Base-by-base conservation (phyloP, 768 basidiomycete species). In the Lactarius trivialis region DNA sequence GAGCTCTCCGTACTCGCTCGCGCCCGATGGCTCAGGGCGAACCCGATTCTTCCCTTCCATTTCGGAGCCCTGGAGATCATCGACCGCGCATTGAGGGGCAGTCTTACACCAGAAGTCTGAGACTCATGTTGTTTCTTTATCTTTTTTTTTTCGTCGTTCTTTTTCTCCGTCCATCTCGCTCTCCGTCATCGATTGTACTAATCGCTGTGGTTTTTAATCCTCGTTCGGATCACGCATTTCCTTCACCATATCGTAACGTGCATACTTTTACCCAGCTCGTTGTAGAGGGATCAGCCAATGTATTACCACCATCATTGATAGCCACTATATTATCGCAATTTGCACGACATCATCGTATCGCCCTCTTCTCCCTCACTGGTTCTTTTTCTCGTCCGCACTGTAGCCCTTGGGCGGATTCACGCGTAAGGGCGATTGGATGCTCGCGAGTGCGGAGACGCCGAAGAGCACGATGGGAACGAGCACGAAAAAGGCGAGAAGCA, bases 381-480 rank as follows among this genome's bases (percentile, higher is more conserved):
- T 84, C 81, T 92, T 92, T 78, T 79, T 90, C 71, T 89, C 88
- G 55, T 78, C 76, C 6, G 87, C 84, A 68, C 74, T 84, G 69
- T 81, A 89, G 7, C 82, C 82, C 73, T 85, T 89, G 19, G 86
- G 83, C 9, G 78, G 74, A 61, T 87, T 86, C 39, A 80, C 78
- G 37, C 83, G 77, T 52, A 86, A 68, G 1, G 89, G 84, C 51
- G 82, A 85, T 71, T 91, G 87, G 62, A 92, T 89, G 67, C 86
- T 85, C 24, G 86, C 80, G 43, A 92, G 78, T 0, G 89, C 83
- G 24, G 73, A 77, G 56, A 91, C 78, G 32, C 86, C 86, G 41
- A 88, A 59, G 70, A 85, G 75, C 12, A 89, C 70, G 52, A 87
- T 72, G 1, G 92, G 89, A 26, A 92, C 69, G 14, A 89, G 75